Evolutionary conservation across 179 eudicot species (phyloP), one percentile per base, ranked within the genome.

Genomic region (Amaranthus tricolor): DNA sequence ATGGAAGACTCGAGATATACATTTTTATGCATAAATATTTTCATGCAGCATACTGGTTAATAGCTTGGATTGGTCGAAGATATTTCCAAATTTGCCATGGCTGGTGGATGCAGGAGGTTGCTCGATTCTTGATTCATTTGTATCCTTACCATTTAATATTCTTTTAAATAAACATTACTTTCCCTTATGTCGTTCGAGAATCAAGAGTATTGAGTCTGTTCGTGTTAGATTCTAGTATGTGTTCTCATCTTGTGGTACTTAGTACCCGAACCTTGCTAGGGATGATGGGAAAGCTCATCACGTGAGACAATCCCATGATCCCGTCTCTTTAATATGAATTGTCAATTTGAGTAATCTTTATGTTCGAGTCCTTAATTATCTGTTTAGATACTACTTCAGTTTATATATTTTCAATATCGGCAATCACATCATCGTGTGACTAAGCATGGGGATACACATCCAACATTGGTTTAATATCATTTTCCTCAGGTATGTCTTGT

Each of bases 81-180:
- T 91, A 63, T 65, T 74, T 62, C 88, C 97, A 68, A 91, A 91
- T 75, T 79, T 91, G 43, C 92, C 97, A 61, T 91, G 97, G 97
- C 84, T 91, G 79, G 97, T 91, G 70, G 97, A 91, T 73, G 86
- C 97, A 14, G 88, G 88, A 60, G 95, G 95, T 40, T 91, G 95
- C 51, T 87, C 82, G 63, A 59, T 90, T 56, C 93, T 91, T 56
- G 97, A 91, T 75, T 74, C 85, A 70, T 87, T 91, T 74, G 97
- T 90, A 91, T 91, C 97, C 97, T 89, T 82, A 31, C 3, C 40
- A 31, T 0, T 31, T 31, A 4, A 31, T 31, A 31, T 31, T 31
- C 40, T 31, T 31, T 1, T 31, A 31, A 31, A 31, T 31, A 31
- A 31, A 31, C 40, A 31, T 31, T 31, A 31, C 59, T 50, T 8